phyloP scores from a whole-genome alignment of 2,329 filamentous ascomycete species.

The Diaporthe velutina region DNA sequence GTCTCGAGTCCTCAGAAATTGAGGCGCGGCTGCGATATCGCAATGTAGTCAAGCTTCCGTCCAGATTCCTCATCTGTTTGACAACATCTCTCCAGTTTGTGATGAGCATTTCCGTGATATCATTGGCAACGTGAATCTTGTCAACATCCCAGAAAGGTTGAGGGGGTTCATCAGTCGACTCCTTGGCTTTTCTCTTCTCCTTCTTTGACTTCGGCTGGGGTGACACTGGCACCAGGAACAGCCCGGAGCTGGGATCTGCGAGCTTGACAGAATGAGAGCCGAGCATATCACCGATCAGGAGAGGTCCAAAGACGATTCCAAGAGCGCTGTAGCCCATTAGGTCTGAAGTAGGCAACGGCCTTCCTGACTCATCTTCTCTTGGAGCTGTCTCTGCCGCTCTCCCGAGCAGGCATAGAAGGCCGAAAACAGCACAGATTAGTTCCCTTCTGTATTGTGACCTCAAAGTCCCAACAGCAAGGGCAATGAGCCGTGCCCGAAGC shows the following conservation, averaged over 20 bases:
- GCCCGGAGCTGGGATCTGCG: conserved; percentile 55
- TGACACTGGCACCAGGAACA: conserved; percentile 57
- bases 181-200: conserved; percentile 53
- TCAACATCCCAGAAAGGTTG: conserved; percentile 56
- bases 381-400: conserved; percentile 66
- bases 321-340: conserved; percentile 75
- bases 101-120: conserved; percentile 75
- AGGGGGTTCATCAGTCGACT: conserved; percentile 39
- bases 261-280: conserved; percentile 63
- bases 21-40: conserved; percentile 37
- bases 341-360: conserved; percentile 67
- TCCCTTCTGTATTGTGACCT: conserved; percentile 71
- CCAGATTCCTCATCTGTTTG: conserved; percentile 67
- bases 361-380: conserved; percentile 64
- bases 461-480: conserved; percentile 71
- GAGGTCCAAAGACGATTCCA: conserved; percentile 74
- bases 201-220: conserved; percentile 57
- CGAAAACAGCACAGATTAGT: conserved; percentile 76
- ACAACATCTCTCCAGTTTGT: conserved; percentile 75
- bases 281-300: conserved; percentile 71
- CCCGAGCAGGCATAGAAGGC: conserved; percentile 72
- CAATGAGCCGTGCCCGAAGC: conserved; percentile 74
- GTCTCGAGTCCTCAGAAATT: conserved; percentile 36
- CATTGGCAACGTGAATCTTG: conserved; percentile 70
- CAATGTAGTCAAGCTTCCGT: conserved; percentile 45